Conservation (phyloP, 164 flowering plant genomes). For the Vitis rotundifolia region DNA sequence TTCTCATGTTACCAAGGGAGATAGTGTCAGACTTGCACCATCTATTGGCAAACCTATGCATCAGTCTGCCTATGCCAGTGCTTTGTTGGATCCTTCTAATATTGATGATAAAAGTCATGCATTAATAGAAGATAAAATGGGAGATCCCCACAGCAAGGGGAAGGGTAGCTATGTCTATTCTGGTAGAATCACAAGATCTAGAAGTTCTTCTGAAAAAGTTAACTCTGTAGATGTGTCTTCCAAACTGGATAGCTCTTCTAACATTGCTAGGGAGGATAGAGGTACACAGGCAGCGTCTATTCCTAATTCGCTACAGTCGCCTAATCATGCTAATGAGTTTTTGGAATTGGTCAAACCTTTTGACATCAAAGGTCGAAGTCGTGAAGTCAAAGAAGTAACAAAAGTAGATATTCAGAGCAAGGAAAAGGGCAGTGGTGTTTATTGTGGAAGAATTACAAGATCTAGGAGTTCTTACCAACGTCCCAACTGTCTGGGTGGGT, state of each 20-base stretch:
- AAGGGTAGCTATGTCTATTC: conserved; percentile 7
- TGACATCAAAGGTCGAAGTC: conserved; percentile 1
- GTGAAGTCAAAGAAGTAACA: neutral
- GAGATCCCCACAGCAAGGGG: conserved; percentile 6
- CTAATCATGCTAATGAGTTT: neutral
- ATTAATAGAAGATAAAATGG: conserved; percentile 2
- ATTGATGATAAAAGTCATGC: conserved; percentile 8
- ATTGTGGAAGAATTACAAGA: conserved; percentile 21
- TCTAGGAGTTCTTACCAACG: conserved; percentile 11
- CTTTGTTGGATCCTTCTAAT: conserved; percentile 8
- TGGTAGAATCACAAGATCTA: conserved; percentile 27
- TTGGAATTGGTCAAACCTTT: conserved; percentile 5
- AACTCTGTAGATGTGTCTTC: conserved; percentile 3
- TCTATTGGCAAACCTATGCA: neutral
- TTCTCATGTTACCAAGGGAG: too few species aligned
- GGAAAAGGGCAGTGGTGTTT: conserved; percentile 7
- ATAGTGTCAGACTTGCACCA: neutral
- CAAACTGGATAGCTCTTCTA: conserved; percentile 10
- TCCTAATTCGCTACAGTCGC: conserved; percentile 3
- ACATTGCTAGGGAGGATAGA: conserved; percentile 12
- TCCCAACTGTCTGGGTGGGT: neutral
- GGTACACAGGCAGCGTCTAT: conserved; percentile 8
- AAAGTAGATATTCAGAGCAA: neutral
- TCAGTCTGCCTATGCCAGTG: conserved; percentile 7
- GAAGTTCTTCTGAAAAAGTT: conserved; percentile 15